Percentiles rank a stretch among this genome's conserved stretches.
Evolutionary conservation across 352 stramenopile genomes (phyloP).

Genomic region (Globisporangium splendens): DNA sequence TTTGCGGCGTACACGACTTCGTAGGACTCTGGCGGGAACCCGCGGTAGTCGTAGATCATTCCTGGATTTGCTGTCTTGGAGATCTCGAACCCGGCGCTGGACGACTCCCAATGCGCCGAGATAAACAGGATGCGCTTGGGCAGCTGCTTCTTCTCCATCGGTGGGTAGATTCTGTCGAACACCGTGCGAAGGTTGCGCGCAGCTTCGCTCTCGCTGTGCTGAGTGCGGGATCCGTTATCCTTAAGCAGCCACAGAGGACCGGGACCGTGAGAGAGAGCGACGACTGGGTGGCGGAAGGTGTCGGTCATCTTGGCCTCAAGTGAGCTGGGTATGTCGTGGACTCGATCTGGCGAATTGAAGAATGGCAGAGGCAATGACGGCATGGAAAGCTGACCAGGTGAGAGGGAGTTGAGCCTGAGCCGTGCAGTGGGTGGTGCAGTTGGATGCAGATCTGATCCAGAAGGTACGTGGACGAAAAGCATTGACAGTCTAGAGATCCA

Average conservation of each 20-base stretch:
- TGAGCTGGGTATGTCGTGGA: neutral
- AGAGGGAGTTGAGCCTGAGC: too few species aligned
- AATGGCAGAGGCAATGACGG: neutral
- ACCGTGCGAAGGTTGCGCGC: neutral
- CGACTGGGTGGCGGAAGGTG: conserved; percentile 23
- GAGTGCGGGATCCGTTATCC: conserved; percentile 19
- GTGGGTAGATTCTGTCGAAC: neutral
- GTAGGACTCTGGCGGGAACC: conserved; percentile 86
- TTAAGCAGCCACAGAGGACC: conserved; percentile 50
- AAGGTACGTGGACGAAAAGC: too few species aligned
- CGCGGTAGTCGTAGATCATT: conserved; percentile 90
- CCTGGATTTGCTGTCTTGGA: conserved; percentile 38
- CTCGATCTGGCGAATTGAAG: neutral
- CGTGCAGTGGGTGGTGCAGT: too few species aligned
- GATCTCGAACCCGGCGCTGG: conserved; percentile 32
- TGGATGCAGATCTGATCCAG: too few species aligned
- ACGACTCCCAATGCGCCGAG: conserved; percentile 83
- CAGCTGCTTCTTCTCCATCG: conserved; percentile 19
- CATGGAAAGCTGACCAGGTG: too few species aligned
- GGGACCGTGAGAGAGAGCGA: conserved; percentile 19
- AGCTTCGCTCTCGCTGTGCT: neutral
- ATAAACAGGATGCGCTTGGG: conserved; percentile 80
- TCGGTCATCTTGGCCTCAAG: neutral
- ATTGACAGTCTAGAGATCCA: too few species aligned
- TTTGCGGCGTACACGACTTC: conserved; percentile 77